These are phyloP conservation scores for Candida silvicultrix DNA, from an alignment of 805 yeast species.

Conservation along the genomic window DNA sequence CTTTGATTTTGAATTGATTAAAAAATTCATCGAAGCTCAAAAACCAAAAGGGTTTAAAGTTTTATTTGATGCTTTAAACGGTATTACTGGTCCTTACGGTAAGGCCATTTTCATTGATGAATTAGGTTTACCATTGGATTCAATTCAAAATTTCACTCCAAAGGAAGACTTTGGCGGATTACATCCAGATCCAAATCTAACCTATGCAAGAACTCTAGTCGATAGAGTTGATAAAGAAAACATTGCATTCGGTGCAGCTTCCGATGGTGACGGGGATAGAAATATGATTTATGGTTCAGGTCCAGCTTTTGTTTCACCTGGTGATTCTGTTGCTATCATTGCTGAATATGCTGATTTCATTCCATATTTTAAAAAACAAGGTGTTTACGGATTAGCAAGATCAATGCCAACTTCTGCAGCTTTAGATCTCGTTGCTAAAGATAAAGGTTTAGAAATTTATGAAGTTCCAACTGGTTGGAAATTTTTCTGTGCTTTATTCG, in stretches of 20 bases:
- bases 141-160: slow-evolving; percentile 76
- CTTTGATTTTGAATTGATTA: slow-evolving; percentile 82
- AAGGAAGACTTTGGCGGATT: slow-evolving; percentile 92
- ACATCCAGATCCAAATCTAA: slow-evolving; percentile 97
- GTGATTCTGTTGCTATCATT: slow-evolving; percentile 96
- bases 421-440: slow-evolving; percentile 81
- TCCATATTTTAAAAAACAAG: slow-evolving; percentile 85
- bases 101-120: slow-evolving; percentile 76
- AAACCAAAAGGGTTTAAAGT: slow-evolving; percentile 56
- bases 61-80: slow-evolving; percentile 86
- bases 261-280: slow-evolving; percentile 99
- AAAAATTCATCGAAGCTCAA: slow-evolving; percentile 51
- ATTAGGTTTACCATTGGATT: slow-evolving; percentile 63
- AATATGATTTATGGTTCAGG: slow-evolving; percentile 97
- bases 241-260: slow-evolving; percentile 94
- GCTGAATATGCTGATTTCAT: slow-evolving; percentile 88
- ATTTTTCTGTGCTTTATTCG: slow-evolving; percentile 93
- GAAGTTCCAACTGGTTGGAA: slow-evolving; percentile 99
- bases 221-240: slow-evolving; percentile 74
- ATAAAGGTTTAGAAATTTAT: slow-evolving; percentile 66
- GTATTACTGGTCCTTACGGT: slow-evolving; percentile 97
- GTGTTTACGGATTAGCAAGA: slow-evolving; percentile 90
- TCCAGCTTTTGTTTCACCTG: slow-evolving; percentile 87
- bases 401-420: slow-evolving; percentile 98
- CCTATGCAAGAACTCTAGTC: slow-evolving; percentile 87